These are phyloP conservation scores for Polytrichum formosum DNA, from an alignment of 225 moss, liverwort and hornwort species.

Conservation along the genomic window DNA sequence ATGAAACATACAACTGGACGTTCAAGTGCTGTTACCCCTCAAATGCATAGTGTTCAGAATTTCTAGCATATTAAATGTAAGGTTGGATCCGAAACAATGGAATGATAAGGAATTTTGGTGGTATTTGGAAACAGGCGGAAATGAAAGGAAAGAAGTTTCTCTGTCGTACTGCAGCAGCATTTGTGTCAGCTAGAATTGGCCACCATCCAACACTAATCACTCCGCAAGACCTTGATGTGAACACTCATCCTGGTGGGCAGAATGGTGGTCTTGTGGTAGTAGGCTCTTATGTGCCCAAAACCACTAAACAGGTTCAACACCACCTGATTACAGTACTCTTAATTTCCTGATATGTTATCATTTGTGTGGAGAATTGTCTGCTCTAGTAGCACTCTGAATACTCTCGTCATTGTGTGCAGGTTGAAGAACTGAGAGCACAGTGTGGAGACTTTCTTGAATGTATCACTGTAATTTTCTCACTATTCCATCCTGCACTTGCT, in stretches of 20 bases:
- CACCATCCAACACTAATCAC: conserved; percentile 56
- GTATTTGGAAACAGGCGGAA: conserved; percentile 61
- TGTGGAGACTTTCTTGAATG: conserved; percentile 65
- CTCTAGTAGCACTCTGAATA: background rate
- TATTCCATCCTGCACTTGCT: conserved; percentile 3
- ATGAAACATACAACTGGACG: background rate
- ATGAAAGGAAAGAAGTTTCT: conserved; percentile 72
- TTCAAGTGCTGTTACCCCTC: background rate
- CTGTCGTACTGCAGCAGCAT: conserved; percentile 91
- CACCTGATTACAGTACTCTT: no score
- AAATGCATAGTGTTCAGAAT: background rate
- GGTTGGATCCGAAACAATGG: no score
- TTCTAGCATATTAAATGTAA: background rate
- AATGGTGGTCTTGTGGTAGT: conserved; percentile 84
- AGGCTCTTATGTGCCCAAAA: conserved; percentile 91
- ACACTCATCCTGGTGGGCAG: conserved; percentile 38
- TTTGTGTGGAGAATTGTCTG: no score
- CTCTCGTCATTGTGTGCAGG: conserved; percentile 34
- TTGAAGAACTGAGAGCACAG: conserved; percentile 65
- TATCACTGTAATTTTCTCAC: conserved; percentile 55
- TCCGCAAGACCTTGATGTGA: conserved; percentile 64
- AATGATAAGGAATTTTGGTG: conserved; percentile 1
- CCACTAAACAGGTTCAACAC: conserved; percentile 62
- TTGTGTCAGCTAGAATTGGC: conserved; percentile 90
- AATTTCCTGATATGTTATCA: no score